Conservation (phyloP, 2,329 filamentous ascomycete genomes). For the Ascosphaera aggregata region DNA sequence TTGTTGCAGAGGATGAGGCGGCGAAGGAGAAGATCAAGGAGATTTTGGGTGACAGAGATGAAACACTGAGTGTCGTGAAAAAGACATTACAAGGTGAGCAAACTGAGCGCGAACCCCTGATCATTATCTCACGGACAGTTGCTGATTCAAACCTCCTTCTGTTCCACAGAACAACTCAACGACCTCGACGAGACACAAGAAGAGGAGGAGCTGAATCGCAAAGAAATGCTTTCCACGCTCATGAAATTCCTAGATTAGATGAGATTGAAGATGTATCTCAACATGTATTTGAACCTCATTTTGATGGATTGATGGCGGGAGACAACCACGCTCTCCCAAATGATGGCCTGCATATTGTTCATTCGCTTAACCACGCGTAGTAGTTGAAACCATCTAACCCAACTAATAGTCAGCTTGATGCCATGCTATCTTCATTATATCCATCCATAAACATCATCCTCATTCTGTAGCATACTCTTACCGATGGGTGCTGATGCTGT, state of each 20-base stretch:
- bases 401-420: too few species aligned
- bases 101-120: neutral
- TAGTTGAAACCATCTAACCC: too few species aligned
- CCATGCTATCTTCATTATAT: too few species aligned
- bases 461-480: too few species aligned
- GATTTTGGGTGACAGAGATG: slow-evolving; percentile 43
- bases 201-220: slow-evolving; percentile 20
- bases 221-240: slow-evolving; percentile 43
- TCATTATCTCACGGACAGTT: neutral
- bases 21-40: slow-evolving; percentile 40
- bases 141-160: neutral
- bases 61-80: slow-evolving; percentile 38
- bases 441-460: too few species aligned
- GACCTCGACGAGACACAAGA: slow-evolving; percentile 31
- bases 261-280: too few species aligned
- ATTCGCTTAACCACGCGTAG: too few species aligned
- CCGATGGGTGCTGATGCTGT: too few species aligned
- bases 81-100: slow-evolving; percentile 38
- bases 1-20: slow-evolving; percentile 68
- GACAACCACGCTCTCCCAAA: too few species aligned
- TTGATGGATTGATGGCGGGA: too few species aligned
- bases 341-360: too few species aligned
- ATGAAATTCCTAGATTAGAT: slow-evolving; percentile 20
- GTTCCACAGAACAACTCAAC: slow-evolving; percentile 31
- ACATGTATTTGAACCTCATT: too few species aligned